Evolutionary conservation across 495 filamentous ascomycete genomes (phyloP).

Genomic region (Immersiella caudata): DNA sequence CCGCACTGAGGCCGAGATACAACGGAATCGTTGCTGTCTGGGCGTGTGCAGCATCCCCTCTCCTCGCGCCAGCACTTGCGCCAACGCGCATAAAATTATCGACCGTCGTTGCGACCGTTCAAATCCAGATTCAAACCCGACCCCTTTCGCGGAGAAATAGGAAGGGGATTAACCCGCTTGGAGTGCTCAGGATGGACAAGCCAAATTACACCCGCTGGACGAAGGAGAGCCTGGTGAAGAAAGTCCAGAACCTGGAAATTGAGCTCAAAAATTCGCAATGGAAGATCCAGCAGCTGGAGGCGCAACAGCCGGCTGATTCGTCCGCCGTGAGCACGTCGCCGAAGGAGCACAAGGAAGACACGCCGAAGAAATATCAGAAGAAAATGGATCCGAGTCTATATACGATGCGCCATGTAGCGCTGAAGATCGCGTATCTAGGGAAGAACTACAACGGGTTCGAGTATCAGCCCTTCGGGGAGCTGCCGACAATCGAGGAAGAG

Average conservation of each 20-base stretch:
- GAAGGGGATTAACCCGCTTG: not conserved
- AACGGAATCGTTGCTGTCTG: not conserved
- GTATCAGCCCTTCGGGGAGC: slow-evolving; percentile 64
- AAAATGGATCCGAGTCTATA: slow-evolving; percentile 74
- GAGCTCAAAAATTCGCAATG: slow-evolving; percentile 43
- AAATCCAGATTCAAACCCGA: not conserved
- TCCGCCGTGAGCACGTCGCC: slow-evolving; percentile 15
- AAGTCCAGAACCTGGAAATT: slow-evolving; percentile 66
- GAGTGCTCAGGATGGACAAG: slow-evolving; percentile 27
- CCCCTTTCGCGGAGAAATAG: not conserved
- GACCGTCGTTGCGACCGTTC: slow-evolving; percentile 2
- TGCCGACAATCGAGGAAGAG: slow-evolving; percentile 86
- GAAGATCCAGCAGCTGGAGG: slow-evolving; percentile 4
- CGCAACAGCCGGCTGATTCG: slow-evolving; percentile 17
- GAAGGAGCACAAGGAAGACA: slow-evolving; percentile 14
- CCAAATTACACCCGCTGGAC: slow-evolving; percentile 58
- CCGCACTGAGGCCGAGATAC: not conserved
- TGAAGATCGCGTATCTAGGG: slow-evolving; percentile 94
- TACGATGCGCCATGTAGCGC: slow-evolving; percentile 77
- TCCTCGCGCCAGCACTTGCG: not conserved
- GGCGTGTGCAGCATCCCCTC: not conserved
- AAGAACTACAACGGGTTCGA: slow-evolving; percentile 91
- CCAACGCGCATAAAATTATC: not conserved
- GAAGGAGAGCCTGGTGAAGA: slow-evolving; percentile 63
- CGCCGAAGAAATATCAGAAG: slow-evolving; percentile 33